Base-by-base conservation (phyloP, 2,329 filamentous ascomycete genomes). In the Lachnellula arida region DNA sequence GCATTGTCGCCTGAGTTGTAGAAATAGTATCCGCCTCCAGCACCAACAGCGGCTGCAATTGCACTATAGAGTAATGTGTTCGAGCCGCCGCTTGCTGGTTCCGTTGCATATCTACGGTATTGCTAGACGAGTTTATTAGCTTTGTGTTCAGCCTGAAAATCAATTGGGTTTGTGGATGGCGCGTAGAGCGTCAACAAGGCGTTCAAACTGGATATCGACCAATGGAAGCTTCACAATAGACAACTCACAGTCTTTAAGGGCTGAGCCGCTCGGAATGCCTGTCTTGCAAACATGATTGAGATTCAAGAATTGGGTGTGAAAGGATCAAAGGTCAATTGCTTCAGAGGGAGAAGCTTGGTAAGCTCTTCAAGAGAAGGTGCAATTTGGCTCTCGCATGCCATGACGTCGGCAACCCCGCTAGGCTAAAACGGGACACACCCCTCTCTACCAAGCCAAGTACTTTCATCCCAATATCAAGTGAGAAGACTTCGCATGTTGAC, bases 41-140 rank as follows among this genome's bases (percentile, higher is more conserved):
- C 80, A 57, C 82, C 87, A 19, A 83, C 75, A 56, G 76, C 82
- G 51, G 77, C 81, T 39, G 79, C 85, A 48, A 81, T 77, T 55
- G 78, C 85, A 40, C 78, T 78, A 70, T 85, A 86, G 60, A 91
- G 71, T 39, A 84, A 70, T 40, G 80, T 72, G 68, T 82, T 85
- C 69, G 78, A 81, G 60, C 80, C 75, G 73, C 55, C 60, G 63
- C 54, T 72, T 58, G 69, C 58, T 43, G 71, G 55, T 66, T 84
- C 79, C 62, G 89, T 88, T 55, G 92, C 89, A 74, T 96, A 97
- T 68, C 80, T 79, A 70, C 85, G 84, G 70, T 84, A 77, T 69
- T 81, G 79, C 85, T 88, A 53, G 55, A 37, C 49, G 34, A 28
- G 46, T 17, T 5, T n/a, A 19, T 49, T 56, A 55, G 53, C 46